Percentiles rank a stretch among this genome's conserved stretches.
Evolutionary conservation across 495 filamentous ascomycete species (phyloP).

Genomic region (Aspergillus wentii): DNA sequence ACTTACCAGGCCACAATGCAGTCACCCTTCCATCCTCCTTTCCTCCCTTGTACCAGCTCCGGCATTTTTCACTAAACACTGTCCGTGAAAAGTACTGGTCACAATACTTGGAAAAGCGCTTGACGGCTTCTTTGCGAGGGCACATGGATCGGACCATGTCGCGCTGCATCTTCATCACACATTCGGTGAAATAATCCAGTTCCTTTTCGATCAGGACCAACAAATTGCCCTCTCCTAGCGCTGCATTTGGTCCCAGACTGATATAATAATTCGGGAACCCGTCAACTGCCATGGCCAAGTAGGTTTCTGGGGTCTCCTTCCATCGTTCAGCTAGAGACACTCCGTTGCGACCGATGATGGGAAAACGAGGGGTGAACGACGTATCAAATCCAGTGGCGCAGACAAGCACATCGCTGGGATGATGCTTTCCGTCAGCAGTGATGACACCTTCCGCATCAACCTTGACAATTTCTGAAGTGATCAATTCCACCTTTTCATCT

Average conservation of each 20-base stretch:
- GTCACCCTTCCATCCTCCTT: conserved; percentile 28
- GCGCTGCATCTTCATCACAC: conserved; percentile 45
- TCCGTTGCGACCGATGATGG: conserved; percentile 31
- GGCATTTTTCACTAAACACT: conserved; percentile 43
- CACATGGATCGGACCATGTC: conserved; percentile 42
- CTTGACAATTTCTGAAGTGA: conserved; percentile 19
- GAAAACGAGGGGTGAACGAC: conserved; percentile 31
- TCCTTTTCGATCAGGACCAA: conserved; percentile 41
- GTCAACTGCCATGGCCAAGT: conserved; percentile 42
- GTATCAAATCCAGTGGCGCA: conserved; percentile 49
- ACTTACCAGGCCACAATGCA: conserved; percentile 40
- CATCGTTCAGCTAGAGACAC: conserved; percentile 27
- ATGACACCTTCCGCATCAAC: conserved; percentile 39
- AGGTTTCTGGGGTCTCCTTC: conserved; percentile 23
- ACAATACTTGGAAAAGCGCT: conserved; percentile 40
- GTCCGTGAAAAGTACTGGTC: conserved; percentile 44
- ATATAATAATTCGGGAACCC: conserved; percentile 66
- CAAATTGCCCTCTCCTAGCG: conserved; percentile 42
- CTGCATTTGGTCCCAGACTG: conserved; percentile 41
- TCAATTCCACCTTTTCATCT: conserved; percentile 23
- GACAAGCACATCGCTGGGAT: conserved; percentile 26
- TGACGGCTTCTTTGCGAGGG: conserved; percentile 35
- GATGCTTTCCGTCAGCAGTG: conserved; percentile 27
- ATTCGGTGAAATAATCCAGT: conserved; percentile 48
- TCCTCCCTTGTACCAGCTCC: conserved; percentile 52